Evolutionary conservation across 371 early-diverging fungal species (phyloP).

Genomic region (Amoeboaphelidium occidentale): DNA sequence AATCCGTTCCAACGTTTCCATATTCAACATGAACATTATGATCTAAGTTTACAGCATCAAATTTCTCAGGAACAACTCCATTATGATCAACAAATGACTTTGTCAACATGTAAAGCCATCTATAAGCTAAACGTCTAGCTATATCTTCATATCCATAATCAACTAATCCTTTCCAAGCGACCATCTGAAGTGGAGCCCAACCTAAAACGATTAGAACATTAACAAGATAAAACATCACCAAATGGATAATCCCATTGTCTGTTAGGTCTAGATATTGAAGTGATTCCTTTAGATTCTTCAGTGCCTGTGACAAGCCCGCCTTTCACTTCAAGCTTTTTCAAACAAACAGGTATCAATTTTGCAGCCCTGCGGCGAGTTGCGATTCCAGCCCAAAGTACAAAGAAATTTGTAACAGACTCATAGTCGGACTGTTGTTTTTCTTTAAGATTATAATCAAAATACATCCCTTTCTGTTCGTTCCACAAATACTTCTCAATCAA

Average conservation of each 20-base stretch:
- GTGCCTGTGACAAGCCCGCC: constrained; percentile 77
- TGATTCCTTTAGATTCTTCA: constrained; percentile 49
- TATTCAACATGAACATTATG: constrained; percentile 83
- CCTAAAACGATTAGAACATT: too few species aligned
- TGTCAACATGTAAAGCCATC: constrained; percentile 84
- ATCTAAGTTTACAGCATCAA: constrained; percentile 70
- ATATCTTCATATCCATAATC: constrained; percentile 37
- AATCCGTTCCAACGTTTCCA: constrained; percentile 66
- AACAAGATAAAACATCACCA: too few species aligned
- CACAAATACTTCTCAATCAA: constrained; percentile 42
- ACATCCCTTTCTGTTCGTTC: constrained; percentile 43
- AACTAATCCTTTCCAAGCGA: constrained; percentile 74
- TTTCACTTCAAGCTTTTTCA: constrained; percentile 40
- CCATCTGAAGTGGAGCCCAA: constrained; percentile 94
- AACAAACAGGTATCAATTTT: constrained; percentile 13
- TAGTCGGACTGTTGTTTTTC: constrained; percentile 23
- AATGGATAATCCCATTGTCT: constrained; percentile 70
- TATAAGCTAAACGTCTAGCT: constrained; percentile 59
- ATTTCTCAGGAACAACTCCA: constrained; percentile 91
- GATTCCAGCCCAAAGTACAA: constrained; percentile 52
- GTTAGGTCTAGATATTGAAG: constrained; percentile 54
- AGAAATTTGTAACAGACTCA: constrained; percentile 46
- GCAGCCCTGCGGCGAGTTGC: constrained; percentile 34
- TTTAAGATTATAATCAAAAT: constrained; percentile 55
- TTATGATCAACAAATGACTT: constrained; percentile 87